Conservation (phyloP, 352 stramenopile genomes). For the Pilasporangium apinafurcum region DNA sequence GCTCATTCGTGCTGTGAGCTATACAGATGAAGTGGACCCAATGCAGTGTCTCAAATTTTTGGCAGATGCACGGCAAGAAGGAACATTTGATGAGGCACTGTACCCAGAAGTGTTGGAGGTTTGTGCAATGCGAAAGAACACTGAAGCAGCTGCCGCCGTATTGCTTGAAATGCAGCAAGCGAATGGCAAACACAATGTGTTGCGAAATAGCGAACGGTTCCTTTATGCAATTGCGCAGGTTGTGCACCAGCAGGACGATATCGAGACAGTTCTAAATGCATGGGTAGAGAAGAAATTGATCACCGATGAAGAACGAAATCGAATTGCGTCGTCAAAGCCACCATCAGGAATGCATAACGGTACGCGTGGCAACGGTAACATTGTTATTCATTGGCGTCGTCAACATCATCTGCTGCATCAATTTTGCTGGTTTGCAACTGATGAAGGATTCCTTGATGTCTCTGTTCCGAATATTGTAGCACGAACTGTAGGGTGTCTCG, state of each 20-base stretch:
- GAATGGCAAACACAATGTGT: conserved; percentile 20
- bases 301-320: conserved; percentile 23
- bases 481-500: conserved; percentile 50
- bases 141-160: conserved; percentile 19
- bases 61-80: conserved; percentile 29
- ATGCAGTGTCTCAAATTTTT: conserved; percentile 42
- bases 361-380: not conserved
- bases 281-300: conserved; percentile 32
- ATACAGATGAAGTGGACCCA: conserved; percentile 22
- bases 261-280: conserved; percentile 20
- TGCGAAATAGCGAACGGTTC: conserved; percentile 33
- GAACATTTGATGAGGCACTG: conserved; percentile 56
- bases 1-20: conserved; percentile 40
- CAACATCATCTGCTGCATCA: conserved; percentile 5
- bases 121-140: conserved; percentile 34
- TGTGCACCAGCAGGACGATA: conserved; percentile 18
- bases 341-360: not conserved
- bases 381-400: conserved; percentile 7
- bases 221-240: conserved; percentile 35
- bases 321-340: conserved; percentile 5
- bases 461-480: conserved; percentile 4
- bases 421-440: not conserved
- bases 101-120: conserved; percentile 53
- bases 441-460: not conserved
- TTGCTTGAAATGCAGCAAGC: conserved; percentile 27